Base-by-base conservation (phyloP, 1,284 basidiomycete genomes). In the Trichosporon inkin region DNA sequence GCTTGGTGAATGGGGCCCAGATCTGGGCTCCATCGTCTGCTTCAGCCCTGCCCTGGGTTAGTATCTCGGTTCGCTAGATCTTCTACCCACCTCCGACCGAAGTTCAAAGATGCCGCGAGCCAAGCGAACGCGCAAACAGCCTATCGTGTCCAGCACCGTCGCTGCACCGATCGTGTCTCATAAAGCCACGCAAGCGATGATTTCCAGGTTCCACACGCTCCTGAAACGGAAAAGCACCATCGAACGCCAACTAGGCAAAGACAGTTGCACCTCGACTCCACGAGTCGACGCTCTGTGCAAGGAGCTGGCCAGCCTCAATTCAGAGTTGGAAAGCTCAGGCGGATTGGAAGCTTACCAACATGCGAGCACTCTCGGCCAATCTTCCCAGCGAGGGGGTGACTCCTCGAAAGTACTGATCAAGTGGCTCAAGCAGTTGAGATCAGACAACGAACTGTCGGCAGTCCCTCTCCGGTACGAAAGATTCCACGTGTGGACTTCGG, bases 361-460 rank as follows among this genome's bases (percentile, higher is more conserved):
- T 41, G 90, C 92, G 82, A 92, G 89, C 40, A 82, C 79, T 53
- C 81, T 88, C 17, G 91, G 91, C 0, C 91, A 94, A 72, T 84
- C 86, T 5, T 81, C 78, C 13, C 87, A 91, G 63, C 80, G 91
- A 57, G 91, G 91, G 16, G 91, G 91, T 6, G 91, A 91, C 14
- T 89, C 87, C 67, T 88, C 92, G 69, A 88, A 84, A 68, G 80
- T 92, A 1, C 78, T 92, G 20, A 82, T 93, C 51, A 72, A 68
- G 22, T 94, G 90, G 89, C 73, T 93, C 62, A 83, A 82, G 63
- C 84, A 84, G 55, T 68, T 86, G 62, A 78, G 80, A 2, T 54
- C 58, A 2, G 13, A 14, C 13, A 10, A 14, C 8, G 3, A 34
- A 7, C 11, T 22, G 11, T 13, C 36, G 5, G 22, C 13, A 6